Base-by-base conservation (phyloP, 2,329 filamentous ascomycete species). In the Calcarisporium arbuscula region DNA sequence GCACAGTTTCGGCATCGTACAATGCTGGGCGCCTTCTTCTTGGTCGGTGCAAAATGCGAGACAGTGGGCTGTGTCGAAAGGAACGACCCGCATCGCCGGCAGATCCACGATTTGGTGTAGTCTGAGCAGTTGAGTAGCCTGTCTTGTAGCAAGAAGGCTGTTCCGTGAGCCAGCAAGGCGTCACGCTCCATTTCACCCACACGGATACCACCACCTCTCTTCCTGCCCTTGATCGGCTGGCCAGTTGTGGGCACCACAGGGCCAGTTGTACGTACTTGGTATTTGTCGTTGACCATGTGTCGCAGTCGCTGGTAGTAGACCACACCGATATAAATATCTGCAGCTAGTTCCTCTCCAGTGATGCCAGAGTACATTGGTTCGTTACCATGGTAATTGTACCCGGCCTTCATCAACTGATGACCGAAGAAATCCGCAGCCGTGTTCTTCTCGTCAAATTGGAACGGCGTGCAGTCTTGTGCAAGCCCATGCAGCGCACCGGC, bases 251-350 rank as follows among this genome's bases (percentile, higher is more conserved):
- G 77, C 36, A 92, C 92, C 28, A 95, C 83, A 1, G 89, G 89
- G 36, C 92, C 92, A 0, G 92, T 96, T 4, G 92, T 96, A 61
- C 92, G 81, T 36, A 96, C 92, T 62, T 98, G 92, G 72, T 85
- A 98, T 65, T 98, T 98, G 64, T 98, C 92, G 74, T 95, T 96
- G 37, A 98, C 92, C 92, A 98, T 98, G 80, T 98, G 92, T 58
- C 92, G 76, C 41, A 98, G 74, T 60, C 92, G 82, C 65, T 98
- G 92, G 71, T 98, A 98, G 72, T 96, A 96, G 41, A 98, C 92
- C 9, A 95, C 81, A 30, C 92, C 92, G 40, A 96, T 78, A 65
- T 94, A 98, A 53, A 98, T 96, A 57, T 98, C 92, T 6, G 88
- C 90, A 15, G 81, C 80, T 26, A 98, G 80, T 61, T 96, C 90